Conservation (phyloP, 1,139 yeast genomes). For the Suhomyces bribrorum region DNA sequence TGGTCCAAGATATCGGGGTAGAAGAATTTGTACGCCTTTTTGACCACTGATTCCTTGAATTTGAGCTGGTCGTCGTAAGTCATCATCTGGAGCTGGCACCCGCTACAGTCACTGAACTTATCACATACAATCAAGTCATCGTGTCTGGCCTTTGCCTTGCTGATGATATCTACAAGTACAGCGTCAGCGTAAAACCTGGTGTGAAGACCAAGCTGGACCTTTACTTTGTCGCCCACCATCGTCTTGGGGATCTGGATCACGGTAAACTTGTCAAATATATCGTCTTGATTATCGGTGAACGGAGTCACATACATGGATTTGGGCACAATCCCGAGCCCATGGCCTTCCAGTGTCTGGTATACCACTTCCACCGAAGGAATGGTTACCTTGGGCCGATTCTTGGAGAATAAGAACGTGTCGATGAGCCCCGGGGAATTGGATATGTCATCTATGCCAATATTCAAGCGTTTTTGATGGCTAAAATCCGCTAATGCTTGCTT, state of each 20-base stretch:
- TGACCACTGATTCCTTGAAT: constrained; percentile 32
- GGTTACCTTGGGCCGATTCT: constrained; percentile 22
- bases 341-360: constrained; percentile 38
- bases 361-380: constrained; percentile 27
- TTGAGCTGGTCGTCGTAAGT: constrained; percentile 39
- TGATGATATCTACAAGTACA: constrained; percentile 22
- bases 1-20: constrained; percentile 28
- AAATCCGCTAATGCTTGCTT: constrained; percentile 21
- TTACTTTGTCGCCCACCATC: constrained; percentile 39
- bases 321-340: constrained; percentile 39
- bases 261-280: constrained; percentile 20
- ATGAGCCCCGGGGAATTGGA: constrained; percentile 29
- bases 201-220: constrained; percentile 32
- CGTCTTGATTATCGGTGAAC: constrained; percentile 15
- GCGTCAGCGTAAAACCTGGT: constrained; percentile 35
- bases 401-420: constrained; percentile 27
- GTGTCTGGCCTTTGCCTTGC: constrained; percentile 23
- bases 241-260: constrained; percentile 42
- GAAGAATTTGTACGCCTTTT: constrained; percentile 37
- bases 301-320: constrained; percentile 25
- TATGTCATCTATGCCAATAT: constrained; percentile 16
- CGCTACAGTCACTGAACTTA: constrained; percentile 73
- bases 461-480: constrained; percentile 2
- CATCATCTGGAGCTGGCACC: constrained; percentile 50
- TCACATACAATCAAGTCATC: constrained; percentile 50